Base-by-base conservation (phyloP, 345 rosid genomes). In the Mallotus nudiflorus region DNA sequence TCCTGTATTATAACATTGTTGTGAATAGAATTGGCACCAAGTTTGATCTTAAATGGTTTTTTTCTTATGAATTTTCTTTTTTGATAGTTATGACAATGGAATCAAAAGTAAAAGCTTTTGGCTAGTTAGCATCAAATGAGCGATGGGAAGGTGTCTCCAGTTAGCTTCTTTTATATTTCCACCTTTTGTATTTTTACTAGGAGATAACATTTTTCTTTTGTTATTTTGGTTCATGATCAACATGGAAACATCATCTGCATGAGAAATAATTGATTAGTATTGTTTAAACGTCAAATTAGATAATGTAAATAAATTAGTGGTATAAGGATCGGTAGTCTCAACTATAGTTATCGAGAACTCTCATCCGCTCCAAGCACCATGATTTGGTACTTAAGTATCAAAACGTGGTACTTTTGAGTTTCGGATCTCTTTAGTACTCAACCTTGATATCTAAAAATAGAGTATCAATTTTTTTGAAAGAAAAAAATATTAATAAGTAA, bases 61-160 rank as follows among this genome's bases (percentile, higher is more conserved):
- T 69, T 16, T 75, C 66, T 74, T 63, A 46, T 33, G 24, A 11
- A n/a, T n/a, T n/a, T 71, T 62, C 20, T 42, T 49, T 64, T 39
- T 73, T 66, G 50, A 45, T 18, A 73, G 78, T 78, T 14, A 4
- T 88, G 89, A 78, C 84, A 70, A 88, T 90, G 96, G 96, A 90
- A 78, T 90, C 91, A 9, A 83, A 87, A 82, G 89, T 89, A 29
- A 89, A 90, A 62, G 86, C 92, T 46, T 75, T 90, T 65, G 87
- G 84, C 50, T 88, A 90, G 81, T 74, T 90, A 70, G 79, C 91
- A 62, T 77, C 86, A 2, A 87, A 82, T 71, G 92, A 88, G 65
- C 87, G 92, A 85, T 48, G 91, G 91, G 59, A 90, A 86, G 96
- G 92, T 86, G 82, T 24, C 28, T 19, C 50, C 50, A 22, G 60